phyloP scores from a whole-genome alignment of 2,329 filamentous ascomycete species.

The Nothophaeocryptopus gaeumannii region DNA sequence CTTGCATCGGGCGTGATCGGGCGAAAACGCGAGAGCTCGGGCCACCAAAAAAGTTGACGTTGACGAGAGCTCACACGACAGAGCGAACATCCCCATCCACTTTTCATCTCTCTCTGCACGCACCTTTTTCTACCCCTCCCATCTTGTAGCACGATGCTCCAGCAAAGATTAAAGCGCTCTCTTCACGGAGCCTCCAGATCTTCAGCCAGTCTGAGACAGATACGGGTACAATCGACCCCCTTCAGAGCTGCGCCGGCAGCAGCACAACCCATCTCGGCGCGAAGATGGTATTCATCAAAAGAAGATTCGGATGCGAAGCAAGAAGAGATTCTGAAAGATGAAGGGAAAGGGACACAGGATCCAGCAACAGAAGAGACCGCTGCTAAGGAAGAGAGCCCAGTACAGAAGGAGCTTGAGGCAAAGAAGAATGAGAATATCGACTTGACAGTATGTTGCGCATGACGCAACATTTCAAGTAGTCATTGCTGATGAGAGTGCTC shows the following conservation, averaged over 20 bases:
- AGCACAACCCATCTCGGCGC: constrained; percentile 33
- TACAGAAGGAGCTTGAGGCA: constrained; percentile 66
- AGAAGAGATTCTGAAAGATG: constrained; percentile 37
- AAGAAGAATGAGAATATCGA: constrained; percentile 73
- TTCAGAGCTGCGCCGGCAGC: constrained; percentile 28
- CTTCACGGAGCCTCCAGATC: constrained; percentile 38
- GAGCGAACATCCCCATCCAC: not conserved
- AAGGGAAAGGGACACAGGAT: constrained; percentile 36
- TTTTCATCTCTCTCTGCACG: no score
- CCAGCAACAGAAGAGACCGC: constrained; percentile 30
- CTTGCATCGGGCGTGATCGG: no score
- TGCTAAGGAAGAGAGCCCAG: constrained; percentile 47
- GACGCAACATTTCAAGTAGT: not conserved
- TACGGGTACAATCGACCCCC: constrained; percentile 27
- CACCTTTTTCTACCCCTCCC: no score
- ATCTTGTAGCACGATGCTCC: constrained; percentile 42
- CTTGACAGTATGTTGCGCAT: constrained; percentile 66
- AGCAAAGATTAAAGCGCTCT: constrained; percentile 51
- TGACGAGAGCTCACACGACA: no score
- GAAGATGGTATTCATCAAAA: constrained; percentile 44
- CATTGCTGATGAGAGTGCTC: constrained; percentile 1
- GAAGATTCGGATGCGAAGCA: constrained; percentile 44
- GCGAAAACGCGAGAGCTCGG: not conserved
- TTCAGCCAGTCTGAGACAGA: constrained; percentile 18
- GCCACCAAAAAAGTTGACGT: constrained; percentile 7